These are phyloP conservation scores for Penicillium parvum DNA, from an alignment of 495 filamentous ascomycete genomes.

Conservation along the genomic window DNA sequence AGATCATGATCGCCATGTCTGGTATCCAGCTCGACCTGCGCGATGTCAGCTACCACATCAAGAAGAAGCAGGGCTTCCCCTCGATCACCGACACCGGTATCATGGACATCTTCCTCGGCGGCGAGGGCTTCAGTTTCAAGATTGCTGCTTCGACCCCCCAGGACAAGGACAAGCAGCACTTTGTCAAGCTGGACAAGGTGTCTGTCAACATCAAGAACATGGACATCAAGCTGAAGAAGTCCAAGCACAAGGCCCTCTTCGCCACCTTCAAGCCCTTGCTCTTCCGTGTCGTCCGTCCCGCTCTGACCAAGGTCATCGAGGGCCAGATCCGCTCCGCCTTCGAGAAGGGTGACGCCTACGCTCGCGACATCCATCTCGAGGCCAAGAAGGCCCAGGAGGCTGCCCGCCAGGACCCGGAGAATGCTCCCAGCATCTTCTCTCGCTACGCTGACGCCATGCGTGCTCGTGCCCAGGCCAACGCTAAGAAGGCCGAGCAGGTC, in stretches of 20 bases:
- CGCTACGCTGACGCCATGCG: constrained; percentile 77
- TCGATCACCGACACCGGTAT: constrained; percentile 83
- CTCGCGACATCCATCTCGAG: constrained; percentile 75
- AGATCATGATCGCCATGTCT: constrained; percentile 73
- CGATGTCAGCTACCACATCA: constrained; percentile 93
- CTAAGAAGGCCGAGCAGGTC: constrained; percentile 61
- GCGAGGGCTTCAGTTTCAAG: constrained; percentile 86
- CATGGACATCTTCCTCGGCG: constrained; percentile 85
- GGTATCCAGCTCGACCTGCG: constrained; percentile 65
- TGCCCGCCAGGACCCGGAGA: constrained; percentile 65
- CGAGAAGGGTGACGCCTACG: constrained; percentile 61
- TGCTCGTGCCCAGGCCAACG: constrained; percentile 65
- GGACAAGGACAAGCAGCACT: constrained; percentile 67
- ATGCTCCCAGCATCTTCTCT: constrained; percentile 78
- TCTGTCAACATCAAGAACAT: constrained; percentile 79
- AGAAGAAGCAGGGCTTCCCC: constrained; percentile 94
- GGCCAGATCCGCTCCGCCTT: constrained; percentile 80
- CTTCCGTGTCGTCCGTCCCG: constrained; percentile 77
- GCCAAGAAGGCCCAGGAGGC: constrained; percentile 67
- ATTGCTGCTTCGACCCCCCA: constrained; percentile 81
- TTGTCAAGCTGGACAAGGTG: constrained; percentile 92
- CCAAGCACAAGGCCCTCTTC: constrained; percentile 91
- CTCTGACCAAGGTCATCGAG: constrained; percentile 80
- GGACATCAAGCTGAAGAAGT: constrained; percentile 87
- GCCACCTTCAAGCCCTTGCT: constrained; percentile 82